Conservation (phyloP, 2,329 filamentous ascomycete species). For the Botrytis elliptica region DNA sequence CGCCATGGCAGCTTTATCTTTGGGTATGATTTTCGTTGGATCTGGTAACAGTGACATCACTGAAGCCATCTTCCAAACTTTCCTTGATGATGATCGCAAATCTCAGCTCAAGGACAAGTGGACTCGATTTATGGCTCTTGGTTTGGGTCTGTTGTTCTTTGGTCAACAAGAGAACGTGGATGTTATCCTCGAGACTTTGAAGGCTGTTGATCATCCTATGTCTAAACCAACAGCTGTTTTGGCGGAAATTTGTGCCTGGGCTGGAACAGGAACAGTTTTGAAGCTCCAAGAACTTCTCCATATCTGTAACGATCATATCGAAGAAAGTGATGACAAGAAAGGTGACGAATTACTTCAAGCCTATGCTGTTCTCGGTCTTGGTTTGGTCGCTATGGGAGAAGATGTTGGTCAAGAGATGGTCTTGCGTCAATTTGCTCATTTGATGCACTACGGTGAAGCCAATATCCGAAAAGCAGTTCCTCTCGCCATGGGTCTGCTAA, state of each 20-base stretch:
- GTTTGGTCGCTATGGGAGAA: constrained; percentile 95
- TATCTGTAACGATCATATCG: constrained; percentile 96
- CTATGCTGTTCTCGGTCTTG: constrained; percentile 92
- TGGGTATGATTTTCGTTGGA: constrained; percentile 89
- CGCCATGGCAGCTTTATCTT: constrained; percentile 89
- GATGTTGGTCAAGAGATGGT: constrained; percentile 99
- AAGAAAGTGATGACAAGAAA: constrained; percentile 92
- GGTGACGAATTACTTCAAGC: constrained; percentile 93
- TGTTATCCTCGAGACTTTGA: constrained; percentile 92
- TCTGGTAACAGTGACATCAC: constrained; percentile 89
- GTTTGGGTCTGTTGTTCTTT: constrained; percentile 90
- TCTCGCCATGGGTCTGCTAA: constrained; percentile 93
- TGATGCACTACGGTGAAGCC: constrained; percentile 98
- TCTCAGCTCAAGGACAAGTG: constrained; percentile 95
- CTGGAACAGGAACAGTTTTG: constrained; percentile 91
- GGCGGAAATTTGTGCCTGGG: constrained; percentile 96
- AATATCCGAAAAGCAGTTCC: constrained; percentile 97
- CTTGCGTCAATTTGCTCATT: constrained; percentile 90
- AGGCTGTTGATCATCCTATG: constrained; percentile 96
- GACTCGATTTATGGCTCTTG: constrained; percentile 94
- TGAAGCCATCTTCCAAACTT: constrained; percentile 85
- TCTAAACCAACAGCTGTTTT: constrained; percentile 93
- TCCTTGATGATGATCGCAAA: constrained; percentile 90
- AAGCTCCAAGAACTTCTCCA: constrained; percentile 97
- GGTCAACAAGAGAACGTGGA: constrained; percentile 98